These are phyloP conservation scores for Amanita pallidorosea DNA, from an alignment of 768 basidiomycete genomes.

Conservation along the genomic window DNA sequence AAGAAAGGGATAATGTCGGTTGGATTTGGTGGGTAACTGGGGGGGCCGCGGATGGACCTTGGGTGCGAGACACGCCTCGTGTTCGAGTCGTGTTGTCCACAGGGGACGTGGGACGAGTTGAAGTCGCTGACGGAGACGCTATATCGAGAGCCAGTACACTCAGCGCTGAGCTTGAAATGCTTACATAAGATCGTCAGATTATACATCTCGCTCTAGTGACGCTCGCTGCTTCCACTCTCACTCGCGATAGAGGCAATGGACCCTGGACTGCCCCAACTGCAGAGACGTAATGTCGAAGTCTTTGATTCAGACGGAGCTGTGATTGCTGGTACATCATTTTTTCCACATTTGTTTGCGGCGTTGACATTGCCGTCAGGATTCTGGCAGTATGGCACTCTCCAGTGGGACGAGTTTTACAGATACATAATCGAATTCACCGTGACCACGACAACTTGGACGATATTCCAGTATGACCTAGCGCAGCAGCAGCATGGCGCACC, in stretches of 20 bases:
- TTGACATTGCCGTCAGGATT: conserved; percentile 7
- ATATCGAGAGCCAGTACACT: too few relatives aligned
- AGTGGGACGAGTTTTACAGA: conserved; percentile 11
- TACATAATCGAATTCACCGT: conserved; percentile 8
- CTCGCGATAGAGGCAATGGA: too few relatives aligned
- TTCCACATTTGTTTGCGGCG: neutral
- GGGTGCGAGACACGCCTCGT: too few relatives aligned
- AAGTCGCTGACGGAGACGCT: too few relatives aligned
- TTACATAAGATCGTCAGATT: too few relatives aligned
- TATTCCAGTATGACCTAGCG: conserved; percentile 10
- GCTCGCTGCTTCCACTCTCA: too few relatives aligned
- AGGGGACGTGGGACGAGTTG: too few relatives aligned
- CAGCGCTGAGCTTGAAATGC: too few relatives aligned
- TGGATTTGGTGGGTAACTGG: conserved; percentile 48
- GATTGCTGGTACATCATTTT: neutral
- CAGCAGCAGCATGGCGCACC: neutral
- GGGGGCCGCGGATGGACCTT: too few relatives aligned
- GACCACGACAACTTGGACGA: conserved; percentile 5
- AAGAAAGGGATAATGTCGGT: conserved; percentile 40
- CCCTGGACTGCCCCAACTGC: neutral
- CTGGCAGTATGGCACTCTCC: conserved; percentile 12
- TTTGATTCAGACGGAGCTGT: conserved; percentile 1
- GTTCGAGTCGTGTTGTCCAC: too few relatives aligned
- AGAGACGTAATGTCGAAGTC: neutral
- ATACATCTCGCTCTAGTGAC: too few relatives aligned